These are phyloP conservation scores for Pezizomycotina sp. DNA, from an alignment of 2,329 filamentous ascomycete genomes.

Conservation along the genomic window DNA sequence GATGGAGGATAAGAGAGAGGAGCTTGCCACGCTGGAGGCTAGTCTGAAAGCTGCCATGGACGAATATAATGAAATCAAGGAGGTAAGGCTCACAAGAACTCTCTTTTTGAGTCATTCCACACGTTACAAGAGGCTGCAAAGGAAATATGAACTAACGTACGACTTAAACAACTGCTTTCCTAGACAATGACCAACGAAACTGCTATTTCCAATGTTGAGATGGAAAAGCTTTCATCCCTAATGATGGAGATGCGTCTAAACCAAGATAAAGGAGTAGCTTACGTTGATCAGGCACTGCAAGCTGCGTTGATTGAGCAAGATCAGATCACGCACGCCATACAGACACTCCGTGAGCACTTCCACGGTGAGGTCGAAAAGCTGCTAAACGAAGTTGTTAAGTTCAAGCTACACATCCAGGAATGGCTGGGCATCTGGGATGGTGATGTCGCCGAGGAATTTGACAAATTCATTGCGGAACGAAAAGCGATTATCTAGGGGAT, in stretches of 20 bases:
- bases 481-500: constrained; percentile 1
- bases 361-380: constrained; percentile 93
- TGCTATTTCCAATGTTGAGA: constrained; percentile 75
- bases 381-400: constrained; percentile 92
- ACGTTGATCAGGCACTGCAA: constrained; percentile 91
- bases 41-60: constrained; percentile 74
- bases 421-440: constrained; percentile 84
- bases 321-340: constrained; percentile 70
- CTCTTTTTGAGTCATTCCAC: neutral
- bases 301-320: constrained; percentile 96
- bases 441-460: constrained; percentile 86
- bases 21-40: constrained; percentile 83
- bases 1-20: constrained; percentile 84
- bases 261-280: constrained; percentile 68
- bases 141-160: constrained; percentile 18
- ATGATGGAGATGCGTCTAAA: constrained; percentile 79
- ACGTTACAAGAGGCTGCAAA: constrained; percentile 15
- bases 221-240: constrained; percentile 98
- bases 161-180: neutral
- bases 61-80: constrained; percentile 85
- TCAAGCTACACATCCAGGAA: constrained; percentile 94
- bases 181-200: constrained; percentile 65
- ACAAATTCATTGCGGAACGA: too few relatives aligned
- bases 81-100: constrained; percentile 33
- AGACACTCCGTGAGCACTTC: constrained; percentile 80